These are phyloP conservation scores for Xylaria sp. DNA, from an alignment of 2,329 filamentous ascomycete genomes.

Conservation along the genomic window DNA sequence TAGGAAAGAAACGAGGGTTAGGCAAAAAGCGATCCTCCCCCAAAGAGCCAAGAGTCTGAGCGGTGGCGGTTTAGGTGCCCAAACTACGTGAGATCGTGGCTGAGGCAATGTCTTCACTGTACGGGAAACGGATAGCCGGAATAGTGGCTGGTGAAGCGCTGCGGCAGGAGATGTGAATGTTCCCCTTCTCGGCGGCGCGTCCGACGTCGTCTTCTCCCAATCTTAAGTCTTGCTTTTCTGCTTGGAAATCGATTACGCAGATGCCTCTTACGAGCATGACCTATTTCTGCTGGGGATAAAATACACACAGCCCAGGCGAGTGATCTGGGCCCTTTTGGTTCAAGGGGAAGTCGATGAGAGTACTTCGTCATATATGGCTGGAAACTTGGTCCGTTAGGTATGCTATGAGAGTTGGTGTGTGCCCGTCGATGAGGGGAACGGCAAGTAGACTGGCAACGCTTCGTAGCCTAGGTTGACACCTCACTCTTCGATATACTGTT, in stretches of 20 bases:
- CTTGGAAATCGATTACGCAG: constrained; percentile 19
- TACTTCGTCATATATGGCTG: constrained; percentile 20
- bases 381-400: constrained; percentile 2
- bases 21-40: constrained; percentile 8
- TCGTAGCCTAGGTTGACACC: constrained; percentile 2
- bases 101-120: constrained; percentile 5
- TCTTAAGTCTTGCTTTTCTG: constrained; percentile 24
- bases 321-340: constrained; percentile 9
- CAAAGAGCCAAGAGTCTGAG: not conserved
- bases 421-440: constrained; percentile 23
- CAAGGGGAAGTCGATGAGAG: constrained; percentile 11
- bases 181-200: constrained; percentile 24
- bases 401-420: constrained; percentile 17
- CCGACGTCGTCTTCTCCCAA: constrained; percentile 9
- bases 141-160: constrained; percentile 15
- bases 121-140: not conserved
- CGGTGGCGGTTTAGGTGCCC: constrained; percentile 3
- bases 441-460: constrained; percentile 9
- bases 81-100: constrained; percentile 17
- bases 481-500: constrained; percentile 7
- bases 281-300: constrained; percentile 12
- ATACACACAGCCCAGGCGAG: constrained; percentile 14
- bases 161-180: not conserved
- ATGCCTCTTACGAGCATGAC: constrained; percentile 25
- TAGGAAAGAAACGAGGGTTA: constrained; percentile 12